Percentiles rank a stretch among this genome's conserved stretches.
These are phyloP conservation scores for Cryptococcus depauperatus DNA, from an alignment of 1,284 basidiomycete species.

Conservation along the genomic window DNA sequence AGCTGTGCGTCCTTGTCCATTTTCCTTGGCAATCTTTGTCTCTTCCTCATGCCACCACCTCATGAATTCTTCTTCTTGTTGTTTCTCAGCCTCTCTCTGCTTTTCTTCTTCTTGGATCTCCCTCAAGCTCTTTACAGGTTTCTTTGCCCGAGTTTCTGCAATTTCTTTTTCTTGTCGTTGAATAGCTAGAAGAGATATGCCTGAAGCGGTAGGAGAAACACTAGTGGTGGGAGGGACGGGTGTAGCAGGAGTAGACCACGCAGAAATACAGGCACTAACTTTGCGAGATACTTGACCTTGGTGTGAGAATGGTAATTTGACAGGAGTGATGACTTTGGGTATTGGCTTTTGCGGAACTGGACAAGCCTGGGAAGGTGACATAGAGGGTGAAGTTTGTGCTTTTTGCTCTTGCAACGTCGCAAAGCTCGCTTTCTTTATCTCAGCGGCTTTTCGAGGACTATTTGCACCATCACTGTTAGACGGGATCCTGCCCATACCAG, in stretches of 20 bases:
- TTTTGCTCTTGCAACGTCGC: conserved; percentile 32
- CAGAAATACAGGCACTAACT: conserved; percentile 13
- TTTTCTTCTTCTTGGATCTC: conserved; percentile 77
- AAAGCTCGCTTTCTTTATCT: conserved; percentile 23
- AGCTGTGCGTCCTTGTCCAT: conserved; percentile 1
- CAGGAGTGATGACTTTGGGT: conserved; percentile 31
- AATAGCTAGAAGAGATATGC: conserved; percentile 69
- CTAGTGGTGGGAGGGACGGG: conserved; percentile 48
- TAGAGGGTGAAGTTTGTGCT: neutral
- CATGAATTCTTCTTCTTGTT: conserved; percentile 67
- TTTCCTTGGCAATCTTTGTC: conserved; percentile 53
- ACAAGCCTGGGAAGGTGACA: conserved; percentile 8
- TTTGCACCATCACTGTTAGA: conserved; percentile 1
- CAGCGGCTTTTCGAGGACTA: conserved; percentile 28
- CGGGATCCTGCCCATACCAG: neutral
- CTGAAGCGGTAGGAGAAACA: conserved; percentile 25
- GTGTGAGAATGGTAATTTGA: too few relatives aligned
- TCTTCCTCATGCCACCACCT: conserved; percentile 80
- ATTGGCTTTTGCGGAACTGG: conserved; percentile 11
- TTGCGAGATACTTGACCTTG: conserved; percentile 13
- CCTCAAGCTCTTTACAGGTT: conserved; percentile 54
- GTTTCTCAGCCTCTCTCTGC: conserved; percentile 44
- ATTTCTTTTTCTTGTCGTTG: conserved; percentile 66
- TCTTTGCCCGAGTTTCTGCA: conserved; percentile 38
- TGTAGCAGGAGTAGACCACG: conserved; percentile 21